Evolutionary conservation across 2,329 filamentous ascomycete species (phyloP).

Genomic region (Pseudocercospora crystallina): DNA sequence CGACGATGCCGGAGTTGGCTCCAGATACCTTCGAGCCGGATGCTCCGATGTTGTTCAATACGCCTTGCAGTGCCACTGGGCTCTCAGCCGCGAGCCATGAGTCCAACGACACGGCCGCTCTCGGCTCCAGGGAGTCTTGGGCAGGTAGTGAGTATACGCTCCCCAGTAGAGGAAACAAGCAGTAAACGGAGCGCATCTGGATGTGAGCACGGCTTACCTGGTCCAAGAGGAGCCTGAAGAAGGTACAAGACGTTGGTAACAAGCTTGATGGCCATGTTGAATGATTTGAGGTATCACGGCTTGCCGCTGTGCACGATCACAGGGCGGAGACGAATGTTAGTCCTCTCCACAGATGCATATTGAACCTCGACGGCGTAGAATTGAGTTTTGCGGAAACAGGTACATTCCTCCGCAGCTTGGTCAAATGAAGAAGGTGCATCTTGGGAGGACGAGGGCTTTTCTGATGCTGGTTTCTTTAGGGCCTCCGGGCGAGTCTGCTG

Average conservation of each 20-base stretch:
- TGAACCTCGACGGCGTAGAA: too few relatives aligned
- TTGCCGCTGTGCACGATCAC: too few relatives aligned
- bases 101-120: conserved; percentile 24
- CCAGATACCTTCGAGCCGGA: conserved; percentile 50
- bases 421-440: too few relatives aligned
- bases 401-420: too few relatives aligned
- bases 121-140: conserved; percentile 14
- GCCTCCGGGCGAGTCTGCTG: too few relatives aligned
- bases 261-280: not conserved
- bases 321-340: too few relatives aligned
- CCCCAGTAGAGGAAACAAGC: conserved; percentile 12
- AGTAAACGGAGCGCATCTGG: conserved; percentile 14
- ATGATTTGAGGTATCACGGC: not conserved
- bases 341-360: too few relatives aligned
- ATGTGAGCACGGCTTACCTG: not conserved
- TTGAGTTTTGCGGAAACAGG: too few relatives aligned
- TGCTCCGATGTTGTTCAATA: conserved; percentile 58
- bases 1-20: conserved; percentile 51
- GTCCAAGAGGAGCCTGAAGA: too few relatives aligned
- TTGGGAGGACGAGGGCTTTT: too few relatives aligned
- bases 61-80: conserved; percentile 50
- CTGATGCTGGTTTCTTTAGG: too few relatives aligned
- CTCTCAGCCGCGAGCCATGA: conserved; percentile 47
- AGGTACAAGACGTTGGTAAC: too few relatives aligned
- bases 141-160: conserved; percentile 6